Evolutionary conservation across 2,329 filamentous ascomycete species (phyloP), one percentile per base, ranked within the genome.

Genomic region (Ceratocystis smalleyi): DNA sequence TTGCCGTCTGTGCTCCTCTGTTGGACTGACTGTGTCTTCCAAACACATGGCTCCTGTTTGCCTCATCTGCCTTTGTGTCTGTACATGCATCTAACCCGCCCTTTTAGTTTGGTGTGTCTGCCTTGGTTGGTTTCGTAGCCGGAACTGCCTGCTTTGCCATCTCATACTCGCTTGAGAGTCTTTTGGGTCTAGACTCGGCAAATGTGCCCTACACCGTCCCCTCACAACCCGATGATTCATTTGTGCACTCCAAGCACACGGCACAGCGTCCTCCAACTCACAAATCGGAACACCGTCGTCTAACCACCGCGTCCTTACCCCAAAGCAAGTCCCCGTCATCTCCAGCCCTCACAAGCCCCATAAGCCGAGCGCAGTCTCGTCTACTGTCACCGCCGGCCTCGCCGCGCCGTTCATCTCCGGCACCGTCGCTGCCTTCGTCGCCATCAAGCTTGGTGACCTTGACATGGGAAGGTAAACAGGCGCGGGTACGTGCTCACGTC

Each of bases 101-200:
- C 6, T 3, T 30, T 19, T 40, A 66, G 65, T 64, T 66, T 32
- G 65, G 65, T 22, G 51, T 59, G 24, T 62, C 65, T 49, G 65
- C 59, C 22, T 19, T 66, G 40, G 27, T 66, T 43, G 65, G 65
- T 32, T 61, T 64, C 40, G 32, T 66, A 32, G 43, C 62, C 43
- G 65, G 65, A 17, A 64, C 65, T 17, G 12, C 35, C 3, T 49
- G 47, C 40, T 66, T 62, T 32, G 59, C 51, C 12, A 27, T 66
- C 27, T 62, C 65, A n/a, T 47, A 30, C 40, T 32, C 24, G 32
- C 55, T 59, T 27, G 19, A 32, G 43, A 32, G 12, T 27, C 22
- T 61, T 17, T 8, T 43, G 17, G 27, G 54, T 7, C 55, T 59
- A 30, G 60, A 49, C 32, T 27, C 27, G 6, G 10, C 22, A 8